phyloP scores from a whole-genome alignment of 441 rosid genomes.

The Populus hybrid region DNA sequence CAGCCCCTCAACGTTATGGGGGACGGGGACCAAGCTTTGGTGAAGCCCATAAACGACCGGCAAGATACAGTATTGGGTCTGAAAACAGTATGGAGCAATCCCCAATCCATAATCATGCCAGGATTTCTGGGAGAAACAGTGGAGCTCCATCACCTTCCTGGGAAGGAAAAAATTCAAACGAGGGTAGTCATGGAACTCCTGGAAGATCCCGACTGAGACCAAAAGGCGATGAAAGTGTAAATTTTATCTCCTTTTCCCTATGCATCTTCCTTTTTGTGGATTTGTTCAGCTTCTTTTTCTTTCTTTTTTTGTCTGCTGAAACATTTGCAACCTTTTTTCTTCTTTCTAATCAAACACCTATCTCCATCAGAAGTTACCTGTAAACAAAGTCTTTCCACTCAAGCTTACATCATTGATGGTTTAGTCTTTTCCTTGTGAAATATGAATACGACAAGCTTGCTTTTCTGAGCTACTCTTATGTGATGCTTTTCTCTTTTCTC shows the following conservation, averaged over 20 bases:
- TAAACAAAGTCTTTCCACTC: background rate
- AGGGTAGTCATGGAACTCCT: constrained; percentile 53
- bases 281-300: background rate
- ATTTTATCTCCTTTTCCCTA: constrained; percentile 12
- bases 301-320: background rate
- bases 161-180: constrained; percentile 58
- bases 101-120: constrained; percentile 61
- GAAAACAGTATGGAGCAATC: constrained; percentile 66
- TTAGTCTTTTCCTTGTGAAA: background rate
- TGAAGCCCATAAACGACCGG: constrained; percentile 44
- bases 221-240: constrained; percentile 65
- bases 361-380: background rate
- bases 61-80: constrained; percentile 40
- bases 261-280: background rate
- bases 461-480: background rate
- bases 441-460: background rate
- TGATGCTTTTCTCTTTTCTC: background rate
- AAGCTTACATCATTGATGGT: background rate
- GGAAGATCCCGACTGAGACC: constrained; percentile 51
- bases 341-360: background rate
- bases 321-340: background rate
- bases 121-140: constrained; percentile 33
- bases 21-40: constrained; percentile 43
- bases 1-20: constrained; percentile 43
- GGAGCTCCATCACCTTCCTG: constrained; percentile 45